Evolutionary conservation across 306 rosid species (phyloP).

Genomic region (Rubus parviflorus): DNA sequence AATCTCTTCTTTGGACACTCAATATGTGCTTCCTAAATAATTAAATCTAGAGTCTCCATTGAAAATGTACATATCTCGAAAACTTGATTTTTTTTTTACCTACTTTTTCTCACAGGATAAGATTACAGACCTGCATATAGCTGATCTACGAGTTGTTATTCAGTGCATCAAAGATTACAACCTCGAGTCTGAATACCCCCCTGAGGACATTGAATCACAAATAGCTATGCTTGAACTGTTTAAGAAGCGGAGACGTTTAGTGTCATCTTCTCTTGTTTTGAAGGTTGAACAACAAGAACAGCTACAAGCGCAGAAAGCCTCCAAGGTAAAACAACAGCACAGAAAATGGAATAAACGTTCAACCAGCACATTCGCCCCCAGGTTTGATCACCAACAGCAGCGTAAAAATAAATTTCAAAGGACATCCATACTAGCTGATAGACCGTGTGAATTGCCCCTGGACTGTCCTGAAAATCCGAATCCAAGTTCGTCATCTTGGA

Average conservation of each 20-base stretch:
- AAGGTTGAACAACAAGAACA: not conserved
- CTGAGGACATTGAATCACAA: conserved; percentile 30
- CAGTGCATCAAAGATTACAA: conserved; percentile 46
- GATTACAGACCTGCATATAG: conserved; percentile 37
- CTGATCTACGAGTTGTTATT: conserved; percentile 32
- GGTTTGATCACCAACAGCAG: not conserved
- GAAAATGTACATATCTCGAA: not conserved
- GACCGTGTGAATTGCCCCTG: not conserved
- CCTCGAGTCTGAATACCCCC: conserved; percentile 34
- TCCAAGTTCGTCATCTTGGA: not conserved
- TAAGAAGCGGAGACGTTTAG: conserved; percentile 15
- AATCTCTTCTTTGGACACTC: not conserved
- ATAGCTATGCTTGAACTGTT: conserved; percentile 29
- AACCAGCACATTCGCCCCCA: not conserved
- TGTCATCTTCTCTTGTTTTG: not conserved
- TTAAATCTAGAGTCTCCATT: not conserved
- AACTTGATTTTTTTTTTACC: not conserved
- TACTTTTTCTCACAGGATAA: conserved; percentile 28
- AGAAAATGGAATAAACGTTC: not conserved
- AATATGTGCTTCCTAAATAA: not conserved
- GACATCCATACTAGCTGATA: not conserved
- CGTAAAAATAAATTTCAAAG: not conserved
- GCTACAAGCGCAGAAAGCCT: not conserved
- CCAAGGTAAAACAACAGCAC: not conserved
- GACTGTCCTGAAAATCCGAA: not conserved